Evolutionary conservation across 164 flowering plant species (phyloP).

Genomic region (Liriodendron chinense): DNA sequence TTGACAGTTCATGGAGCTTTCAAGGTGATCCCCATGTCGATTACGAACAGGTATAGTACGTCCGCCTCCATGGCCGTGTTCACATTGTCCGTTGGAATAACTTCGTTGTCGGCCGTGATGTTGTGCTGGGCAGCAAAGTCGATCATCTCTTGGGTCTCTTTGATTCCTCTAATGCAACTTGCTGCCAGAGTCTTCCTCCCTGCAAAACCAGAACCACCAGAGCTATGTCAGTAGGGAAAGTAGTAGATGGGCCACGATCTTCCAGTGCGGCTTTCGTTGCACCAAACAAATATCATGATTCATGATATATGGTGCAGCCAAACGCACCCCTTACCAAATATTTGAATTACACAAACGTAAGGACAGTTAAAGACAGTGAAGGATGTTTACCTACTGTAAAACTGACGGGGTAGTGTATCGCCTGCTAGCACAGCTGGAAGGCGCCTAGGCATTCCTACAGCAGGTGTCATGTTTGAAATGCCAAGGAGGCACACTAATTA

Average conservation of each 20-base stretch:
- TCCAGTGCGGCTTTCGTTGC: no score
- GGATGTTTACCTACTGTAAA: constrained; percentile 23
- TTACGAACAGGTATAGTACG: constrained; percentile 55
- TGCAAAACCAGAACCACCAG: background rate
- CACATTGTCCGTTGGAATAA: constrained; percentile 40
- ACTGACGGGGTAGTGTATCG: no score
- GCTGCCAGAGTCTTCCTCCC: constrained; percentile 51
- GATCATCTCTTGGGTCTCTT: constrained; percentile 62
- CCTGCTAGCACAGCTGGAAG: no score
- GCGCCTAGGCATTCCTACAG: no score
- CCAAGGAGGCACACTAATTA: no score
- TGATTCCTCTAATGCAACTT: constrained; percentile 47
- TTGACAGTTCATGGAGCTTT: background rate
- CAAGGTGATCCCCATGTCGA: constrained; percentile 27
- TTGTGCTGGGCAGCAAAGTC: constrained; percentile 55
- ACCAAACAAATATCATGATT: no score
- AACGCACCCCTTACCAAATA: no score
- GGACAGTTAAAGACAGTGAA: no score
- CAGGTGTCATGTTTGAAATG: no score
- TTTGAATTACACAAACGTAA: no score
- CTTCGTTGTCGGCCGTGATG: constrained; percentile 43
- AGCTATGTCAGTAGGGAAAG: background rate
- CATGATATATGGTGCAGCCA: no score
- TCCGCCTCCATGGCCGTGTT: constrained; percentile 51
- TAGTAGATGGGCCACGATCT: no score